Percentiles rank a stretch among this genome's conserved stretches.
These are phyloP conservation scores for Jimgerdemannia lactiflua DNA, from an alignment of 192 early-diverging fungal genomes.

Conservation along the genomic window DNA sequence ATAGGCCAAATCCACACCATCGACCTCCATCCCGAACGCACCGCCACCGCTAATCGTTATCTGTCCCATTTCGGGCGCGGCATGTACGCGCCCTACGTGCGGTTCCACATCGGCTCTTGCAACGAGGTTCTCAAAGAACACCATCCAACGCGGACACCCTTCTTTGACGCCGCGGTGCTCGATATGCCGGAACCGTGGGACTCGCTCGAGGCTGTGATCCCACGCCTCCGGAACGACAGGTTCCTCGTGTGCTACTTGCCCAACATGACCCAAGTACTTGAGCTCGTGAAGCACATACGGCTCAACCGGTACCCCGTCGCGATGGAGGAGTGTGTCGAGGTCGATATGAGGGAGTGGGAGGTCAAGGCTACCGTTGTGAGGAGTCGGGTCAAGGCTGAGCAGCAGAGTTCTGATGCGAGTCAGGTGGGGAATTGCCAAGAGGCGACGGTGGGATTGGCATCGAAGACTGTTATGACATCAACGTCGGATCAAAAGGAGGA, in stretches of 20 bases:
- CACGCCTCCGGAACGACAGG: conserved; percentile 42
- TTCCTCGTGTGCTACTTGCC: conserved; percentile 53
- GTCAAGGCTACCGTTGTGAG: conserved; percentile 44
- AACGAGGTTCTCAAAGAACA: conserved; percentile 11
- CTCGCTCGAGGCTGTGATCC: conserved; percentile 28
- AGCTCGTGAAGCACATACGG: conserved; percentile 34
- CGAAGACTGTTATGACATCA: not conserved
- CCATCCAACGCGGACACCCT: not conserved
- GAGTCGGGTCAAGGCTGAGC: conserved; percentile 19
- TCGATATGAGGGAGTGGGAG: conserved; percentile 52
- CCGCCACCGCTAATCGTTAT: conserved; percentile 44
- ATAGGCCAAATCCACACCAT: conserved; percentile 49
- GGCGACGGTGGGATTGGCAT: not conserved
- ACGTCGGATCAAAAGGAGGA: not conserved
- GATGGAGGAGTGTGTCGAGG: conserved; percentile 42
- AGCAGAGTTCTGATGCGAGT: not conserved
- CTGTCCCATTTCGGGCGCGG: conserved; percentile 49
- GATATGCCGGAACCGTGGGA: conserved; percentile 46
- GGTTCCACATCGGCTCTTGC: conserved; percentile 39
- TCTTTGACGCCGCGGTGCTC: conserved; percentile 45
- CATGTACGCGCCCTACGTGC: conserved; percentile 33
- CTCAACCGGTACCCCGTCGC: conserved; percentile 17
- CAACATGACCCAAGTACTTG: conserved; percentile 54
- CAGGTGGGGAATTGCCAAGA: not conserved
- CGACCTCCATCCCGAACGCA: conserved; percentile 41